phyloP scores from a whole-genome alignment of 2,329 filamentous ascomycete species.

The Curvularia verruculosa region DNA sequence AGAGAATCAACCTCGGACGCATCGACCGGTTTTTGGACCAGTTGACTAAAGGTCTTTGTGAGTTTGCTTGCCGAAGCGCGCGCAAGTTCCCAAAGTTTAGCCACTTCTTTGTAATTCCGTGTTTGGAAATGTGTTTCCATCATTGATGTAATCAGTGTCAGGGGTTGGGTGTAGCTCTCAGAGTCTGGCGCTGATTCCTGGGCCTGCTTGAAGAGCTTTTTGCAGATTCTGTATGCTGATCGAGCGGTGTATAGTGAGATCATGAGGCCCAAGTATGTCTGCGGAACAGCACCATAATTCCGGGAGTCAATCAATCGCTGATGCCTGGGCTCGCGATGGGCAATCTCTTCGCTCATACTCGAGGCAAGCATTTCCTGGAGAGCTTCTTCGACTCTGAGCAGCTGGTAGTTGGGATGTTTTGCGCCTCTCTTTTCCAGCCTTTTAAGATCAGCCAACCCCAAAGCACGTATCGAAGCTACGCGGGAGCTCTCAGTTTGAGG shows the following conservation, averaged over 20 bases:
- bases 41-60: slow-evolving; percentile 40
- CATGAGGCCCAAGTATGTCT: slow-evolving; percentile 61
- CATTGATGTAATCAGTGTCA: slow-evolving; percentile 58
- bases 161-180: slow-evolving; percentile 28
- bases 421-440: slow-evolving; percentile 20
- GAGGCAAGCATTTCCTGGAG: slow-evolving; percentile 35
- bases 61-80: slow-evolving; percentile 59
- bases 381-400: slow-evolving; percentile 36
- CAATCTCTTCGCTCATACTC: slow-evolving; percentile 38
- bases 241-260: slow-evolving; percentile 61
- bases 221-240: slow-evolving; percentile 52
- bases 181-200: slow-evolving; percentile 22
- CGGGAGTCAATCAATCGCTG: slow-evolving; percentile 31
- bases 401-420: slow-evolving; percentile 23
- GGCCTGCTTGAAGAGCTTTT: slow-evolving; percentile 35
- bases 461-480: slow-evolving; percentile 45
- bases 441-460: slow-evolving; percentile 31
- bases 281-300: slow-evolving; percentile 53
- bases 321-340: slow-evolving; percentile 35
- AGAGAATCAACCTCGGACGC: slow-evolving; percentile 25
- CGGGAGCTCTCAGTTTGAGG: slow-evolving; percentile 52
- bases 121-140: slow-evolving; percentile 70
- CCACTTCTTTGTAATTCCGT: slow-evolving; percentile 64
- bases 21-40: slow-evolving; percentile 43
- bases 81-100: slow-evolving; percentile 69